phyloP scores from a whole-genome alignment of 1,284 basidiomycete species.

The Puccinia horiana region DNA sequence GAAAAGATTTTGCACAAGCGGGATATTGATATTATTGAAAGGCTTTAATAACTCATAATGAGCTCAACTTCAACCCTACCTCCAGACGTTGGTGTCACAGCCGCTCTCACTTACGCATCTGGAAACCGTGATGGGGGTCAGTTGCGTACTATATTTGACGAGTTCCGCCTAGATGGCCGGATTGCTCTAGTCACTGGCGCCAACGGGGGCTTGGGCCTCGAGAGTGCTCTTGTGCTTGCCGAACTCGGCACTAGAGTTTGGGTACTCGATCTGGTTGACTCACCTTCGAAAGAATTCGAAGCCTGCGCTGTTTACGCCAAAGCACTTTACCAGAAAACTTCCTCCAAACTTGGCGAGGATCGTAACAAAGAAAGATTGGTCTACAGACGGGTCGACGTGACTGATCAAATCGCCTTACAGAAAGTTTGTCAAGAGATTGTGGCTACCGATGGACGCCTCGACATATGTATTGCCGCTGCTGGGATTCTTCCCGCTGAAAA shows the following conservation, averaged over 20 bases:
- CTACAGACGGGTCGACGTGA: conserved; percentile 66
- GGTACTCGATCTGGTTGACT: conserved; percentile 71
- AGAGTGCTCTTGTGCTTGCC: conserved; percentile 73
- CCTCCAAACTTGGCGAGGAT: conserved; percentile 59
- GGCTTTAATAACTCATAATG: background rate
- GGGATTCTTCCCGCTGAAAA: conserved; percentile 68
- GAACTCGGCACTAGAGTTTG: conserved; percentile 78
- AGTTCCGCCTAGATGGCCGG: conserved; percentile 73
- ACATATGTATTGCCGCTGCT: conserved; percentile 74
- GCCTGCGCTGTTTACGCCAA: conserved; percentile 65
- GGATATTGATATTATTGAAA: background rate
- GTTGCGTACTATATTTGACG: conserved; percentile 65
- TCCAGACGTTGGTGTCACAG: conserved; percentile 9
- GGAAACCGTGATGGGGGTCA: background rate
- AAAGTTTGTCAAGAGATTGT: conserved; percentile 57
- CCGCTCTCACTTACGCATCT: background rate
- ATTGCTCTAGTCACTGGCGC: conserved; percentile 76
- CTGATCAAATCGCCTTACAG: conserved; percentile 64
- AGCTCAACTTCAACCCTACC: background rate
- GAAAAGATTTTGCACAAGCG: no score
- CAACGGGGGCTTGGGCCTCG: conserved; percentile 77
- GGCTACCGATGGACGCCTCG: conserved; percentile 64
- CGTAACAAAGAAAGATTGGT: conserved; percentile 67
- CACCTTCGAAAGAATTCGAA: conserved; percentile 70
- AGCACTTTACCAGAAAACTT: conserved; percentile 61